phyloP scores from a whole-genome alignment of 1,284 basidiomycete genomes.

The Trichosporon coremiiforme region DNA sequence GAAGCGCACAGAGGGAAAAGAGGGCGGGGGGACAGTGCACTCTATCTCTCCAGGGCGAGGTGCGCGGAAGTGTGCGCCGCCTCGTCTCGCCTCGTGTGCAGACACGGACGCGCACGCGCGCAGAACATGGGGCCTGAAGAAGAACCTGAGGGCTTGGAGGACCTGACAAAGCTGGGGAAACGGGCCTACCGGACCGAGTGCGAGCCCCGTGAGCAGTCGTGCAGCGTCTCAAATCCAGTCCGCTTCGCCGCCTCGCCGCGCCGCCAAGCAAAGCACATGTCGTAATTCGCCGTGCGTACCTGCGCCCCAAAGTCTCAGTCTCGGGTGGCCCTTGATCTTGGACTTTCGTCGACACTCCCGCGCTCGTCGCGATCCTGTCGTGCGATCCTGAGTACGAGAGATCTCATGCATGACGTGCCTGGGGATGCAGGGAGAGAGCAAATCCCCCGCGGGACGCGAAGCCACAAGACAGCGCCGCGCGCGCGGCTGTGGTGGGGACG shows the following conservation, averaged over 20 bases:
- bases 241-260: neutral
- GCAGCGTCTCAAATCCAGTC: neutral
- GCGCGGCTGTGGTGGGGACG: too few species aligned
- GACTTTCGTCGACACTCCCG: neutral
- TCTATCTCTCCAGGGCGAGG: neutral
- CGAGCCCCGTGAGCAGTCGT: neutral
- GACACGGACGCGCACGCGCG: neutral
- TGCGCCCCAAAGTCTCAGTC: constrained; percentile 6
- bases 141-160: neutral
- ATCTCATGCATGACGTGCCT: neutral
- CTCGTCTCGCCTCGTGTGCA: neutral
- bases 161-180: neutral
- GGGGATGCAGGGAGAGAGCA: neutral
- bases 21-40: neutral
- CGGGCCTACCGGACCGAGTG: constrained; percentile 7
- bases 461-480: too few species aligned
- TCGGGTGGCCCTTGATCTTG: neutral
- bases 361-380: too few species aligned
- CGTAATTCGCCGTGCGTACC: constrained; percentile 8
- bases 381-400: neutral
- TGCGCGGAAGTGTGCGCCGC: neutral
- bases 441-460: neutral
- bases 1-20: neutral
- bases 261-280: neutral
- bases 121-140: neutral